phyloP scores from a whole-genome alignment of 345 rosid genomes.

The Carallia brachiata region DNA sequence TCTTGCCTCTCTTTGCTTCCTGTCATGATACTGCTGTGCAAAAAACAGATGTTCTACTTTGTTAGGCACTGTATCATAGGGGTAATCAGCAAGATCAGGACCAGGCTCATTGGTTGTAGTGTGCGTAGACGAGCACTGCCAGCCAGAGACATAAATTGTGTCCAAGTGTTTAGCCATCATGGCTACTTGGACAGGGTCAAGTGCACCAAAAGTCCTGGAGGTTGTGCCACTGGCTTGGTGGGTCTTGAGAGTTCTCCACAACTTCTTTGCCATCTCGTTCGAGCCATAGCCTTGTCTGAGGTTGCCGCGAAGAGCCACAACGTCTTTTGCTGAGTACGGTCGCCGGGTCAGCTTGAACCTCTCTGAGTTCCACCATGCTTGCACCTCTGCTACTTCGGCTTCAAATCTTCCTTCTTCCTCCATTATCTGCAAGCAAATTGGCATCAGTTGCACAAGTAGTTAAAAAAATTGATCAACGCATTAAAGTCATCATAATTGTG shows the following conservation, averaged over 20 bases:
- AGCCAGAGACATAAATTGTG: constrained; percentile 88
- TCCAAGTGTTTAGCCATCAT: constrained; percentile 97
- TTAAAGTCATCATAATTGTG: no score
- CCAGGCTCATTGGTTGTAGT: constrained; percentile 90
- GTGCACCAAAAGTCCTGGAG: constrained; percentile 90
- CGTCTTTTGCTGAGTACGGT: constrained; percentile 84
- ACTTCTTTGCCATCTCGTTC: constrained; percentile 84
- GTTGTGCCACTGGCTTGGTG: constrained; percentile 91
- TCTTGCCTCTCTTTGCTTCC: constrained; percentile 88
- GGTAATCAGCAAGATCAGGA: constrained; percentile 97
- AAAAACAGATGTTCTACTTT: constrained; percentile 92
- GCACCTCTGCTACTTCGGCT: constrained; percentile 90
- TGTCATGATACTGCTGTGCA: constrained; percentile 92
- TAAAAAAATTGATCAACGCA: no score
- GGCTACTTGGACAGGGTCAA: constrained; percentile 90
- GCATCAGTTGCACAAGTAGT: not conserved
- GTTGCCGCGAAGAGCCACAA: constrained; percentile 81
- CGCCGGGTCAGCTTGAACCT: constrained; percentile 87
- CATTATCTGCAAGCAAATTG: constrained; percentile 47
- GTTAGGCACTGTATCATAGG: constrained; percentile 92
- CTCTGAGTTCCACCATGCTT: constrained; percentile 96
- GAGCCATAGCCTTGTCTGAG: constrained; percentile 79
- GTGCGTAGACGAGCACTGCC: constrained; percentile 99
- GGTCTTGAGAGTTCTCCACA: constrained; percentile 83
- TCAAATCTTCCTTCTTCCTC: constrained; percentile 92